These are phyloP conservation scores for Rozella allomycis DNA, from an alignment of 371 early-diverging fungal genomes.

Conservation along the genomic window DNA sequence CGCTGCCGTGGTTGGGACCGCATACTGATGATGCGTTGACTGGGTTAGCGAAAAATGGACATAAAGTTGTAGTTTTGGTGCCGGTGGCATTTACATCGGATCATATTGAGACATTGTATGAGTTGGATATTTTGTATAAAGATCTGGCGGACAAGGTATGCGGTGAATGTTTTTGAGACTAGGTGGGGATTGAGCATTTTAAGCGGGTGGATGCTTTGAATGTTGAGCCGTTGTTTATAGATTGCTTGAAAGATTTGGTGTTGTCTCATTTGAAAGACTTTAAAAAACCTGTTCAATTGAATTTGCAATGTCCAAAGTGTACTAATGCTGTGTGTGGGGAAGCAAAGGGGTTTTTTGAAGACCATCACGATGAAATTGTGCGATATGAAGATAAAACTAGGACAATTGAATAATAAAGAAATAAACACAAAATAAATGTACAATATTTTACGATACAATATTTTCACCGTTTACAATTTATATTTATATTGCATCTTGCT, in stretches of 20 bases:
- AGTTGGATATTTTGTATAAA: conserved; percentile 76
- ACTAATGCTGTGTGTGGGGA: conserved; percentile 43
- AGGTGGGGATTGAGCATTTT: conserved; percentile 45
- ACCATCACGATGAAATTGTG: too few species aligned
- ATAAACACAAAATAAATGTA: too few species aligned
- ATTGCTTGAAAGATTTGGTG: conserved; percentile 68
- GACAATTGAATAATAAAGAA: too few species aligned
- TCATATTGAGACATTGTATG: conserved; percentile 87
- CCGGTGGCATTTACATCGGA: conserved; percentile 90
- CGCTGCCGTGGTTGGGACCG: conserved; percentile 78
- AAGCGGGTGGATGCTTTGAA: conserved; percentile 75
- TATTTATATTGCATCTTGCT: too few species aligned
- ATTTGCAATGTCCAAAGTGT: conserved; percentile 57
- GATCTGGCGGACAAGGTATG: conserved; percentile 55
- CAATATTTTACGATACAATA: too few species aligned
- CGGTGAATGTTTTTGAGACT: conserved; percentile 7
- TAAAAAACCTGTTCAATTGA: conserved; percentile 34
- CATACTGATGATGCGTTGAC: conserved; percentile 59
- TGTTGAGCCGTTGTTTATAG: conserved; percentile 61
- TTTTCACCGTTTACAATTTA: too few species aligned
- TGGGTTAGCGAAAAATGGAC: conserved; percentile 35
- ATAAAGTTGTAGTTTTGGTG: conserved; percentile 49
- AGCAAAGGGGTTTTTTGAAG: conserved; percentile 36
- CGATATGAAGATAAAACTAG: too few species aligned
- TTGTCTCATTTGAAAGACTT: conserved; percentile 40